Evolutionary conservation across 371 early-diverging fungal species (phyloP), one percentile per base, ranked within the genome.

Genomic region (Mortierella sp.): DNA sequence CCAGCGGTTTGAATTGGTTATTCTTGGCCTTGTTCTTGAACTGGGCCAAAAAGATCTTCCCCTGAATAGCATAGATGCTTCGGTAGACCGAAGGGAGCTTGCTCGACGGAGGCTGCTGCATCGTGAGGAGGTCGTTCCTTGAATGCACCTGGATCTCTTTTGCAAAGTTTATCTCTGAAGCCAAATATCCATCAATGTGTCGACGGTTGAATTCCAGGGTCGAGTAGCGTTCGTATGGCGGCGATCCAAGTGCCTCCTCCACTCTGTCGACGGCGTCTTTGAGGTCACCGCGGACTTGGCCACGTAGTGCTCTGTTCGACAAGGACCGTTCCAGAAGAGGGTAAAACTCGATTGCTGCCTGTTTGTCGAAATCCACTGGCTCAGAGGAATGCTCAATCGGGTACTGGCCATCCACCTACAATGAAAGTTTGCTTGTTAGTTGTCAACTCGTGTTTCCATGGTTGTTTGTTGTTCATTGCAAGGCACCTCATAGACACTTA

Each of bases 211-310:
- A 80, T 73, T 83, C 60, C 38, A 85, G 74, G 35, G 78, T 58
- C 18, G 81, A 78, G 54, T 75, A 84, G 63, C 91, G 87, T 32
- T 89, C 87, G 32, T 80, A 89, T 0, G 94, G 94, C 3, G 92
- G 90, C 6, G 91, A 78, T 1, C 89, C 89, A 76, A 93, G 92
- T 0, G 91, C 86, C 10, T 90, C 87, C 2, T 91, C 88, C 0
- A 94, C 88, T 2, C 89, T 88, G n/a, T 91, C 91, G 60, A 94
- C 89, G 0, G 92, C 92, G 71, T 91, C 91, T 58, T 92, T 93
- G 35, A 92, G 73, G 71, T 93, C 93, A 18, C 87, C 88, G 58
- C 90, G 88, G 44, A 92, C 77, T 32, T 88, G 87, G 2, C 90
- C 89, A 3, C 88, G 83, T 11, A 88, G 75, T 5, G 90, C 79